Evolutionary conservation across 1,284 basidiomycete genomes (phyloP).

Genomic region (Sanguinoderma infundibulare): DNA sequence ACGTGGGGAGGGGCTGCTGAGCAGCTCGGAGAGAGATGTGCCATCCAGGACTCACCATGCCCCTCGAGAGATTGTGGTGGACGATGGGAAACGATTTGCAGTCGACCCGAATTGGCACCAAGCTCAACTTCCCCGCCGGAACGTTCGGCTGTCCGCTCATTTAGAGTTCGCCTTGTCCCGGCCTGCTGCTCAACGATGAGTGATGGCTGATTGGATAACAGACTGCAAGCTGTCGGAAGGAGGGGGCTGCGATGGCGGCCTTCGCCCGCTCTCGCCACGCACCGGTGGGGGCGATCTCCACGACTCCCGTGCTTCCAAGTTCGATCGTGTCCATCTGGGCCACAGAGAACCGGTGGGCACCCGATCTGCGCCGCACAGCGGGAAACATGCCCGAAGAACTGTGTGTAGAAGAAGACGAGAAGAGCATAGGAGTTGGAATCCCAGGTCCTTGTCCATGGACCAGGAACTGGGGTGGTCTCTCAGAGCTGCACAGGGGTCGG

Average conservation of each 20-base stretch:
- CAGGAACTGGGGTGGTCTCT: neutral
- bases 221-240: neutral
- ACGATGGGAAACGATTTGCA: neutral
- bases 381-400: neutral
- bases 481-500: neutral
- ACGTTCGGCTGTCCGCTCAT: neutral
- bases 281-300: neutral
- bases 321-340: neutral
- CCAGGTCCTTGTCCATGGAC: too few relatives aligned
- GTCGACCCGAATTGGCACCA: neutral
- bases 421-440: too few relatives aligned
- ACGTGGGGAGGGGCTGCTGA: neutral
- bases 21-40: neutral
- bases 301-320: neutral
- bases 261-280: neutral
- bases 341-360: neutral
- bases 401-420: neutral
- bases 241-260: neutral
- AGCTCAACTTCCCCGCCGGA: neutral
- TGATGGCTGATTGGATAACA: neutral
- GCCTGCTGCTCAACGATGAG: neutral
- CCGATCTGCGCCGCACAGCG: neutral
- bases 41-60: neutral
- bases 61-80: neutral
- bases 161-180: neutral